These are phyloP conservation scores for Rhynchospora pubera DNA, from an alignment of 176 grass and related monocot genomes.

Conservation along the genomic window DNA sequence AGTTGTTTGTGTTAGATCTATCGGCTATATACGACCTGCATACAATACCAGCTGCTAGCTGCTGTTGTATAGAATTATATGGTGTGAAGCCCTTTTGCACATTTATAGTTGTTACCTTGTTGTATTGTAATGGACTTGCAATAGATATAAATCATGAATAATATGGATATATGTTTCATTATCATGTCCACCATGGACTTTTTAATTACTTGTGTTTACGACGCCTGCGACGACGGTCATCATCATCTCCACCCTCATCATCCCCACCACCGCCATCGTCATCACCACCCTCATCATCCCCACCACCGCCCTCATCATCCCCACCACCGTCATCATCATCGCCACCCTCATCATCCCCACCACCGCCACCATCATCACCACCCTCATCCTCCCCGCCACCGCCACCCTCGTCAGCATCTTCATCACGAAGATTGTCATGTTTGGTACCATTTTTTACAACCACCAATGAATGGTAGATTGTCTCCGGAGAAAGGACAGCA, in stretches of 20 bases:
- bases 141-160: not conserved
- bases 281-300: not conserved
- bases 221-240: rapidly evolving
- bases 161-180: not conserved
- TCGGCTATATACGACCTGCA: too few relatives aligned
- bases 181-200: not conserved
- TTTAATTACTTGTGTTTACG: not conserved
- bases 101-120: not conserved
- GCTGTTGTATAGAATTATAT: too few relatives aligned
- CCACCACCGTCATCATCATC: not conserved
- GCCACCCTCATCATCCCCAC: not conserved
- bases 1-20: too few relatives aligned
- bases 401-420: too few relatives aligned
- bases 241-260: not conserved
- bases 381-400: too few relatives aligned
- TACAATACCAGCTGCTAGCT: not conserved
- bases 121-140: not conserved
- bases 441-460: constrained; percentile 1
- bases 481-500: constrained; percentile 33
- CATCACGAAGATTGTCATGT: not conserved
- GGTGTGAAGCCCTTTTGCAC: not conserved
- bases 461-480: not conserved
- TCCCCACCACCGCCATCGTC: too few relatives aligned
- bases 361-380: not conserved
- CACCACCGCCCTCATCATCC: constrained; percentile 15